Evolutionary conservation across 495 filamentous ascomycete species (phyloP), one percentile per base, ranked within the genome.

Genomic region (Penicillium bovifimosum): DNA sequence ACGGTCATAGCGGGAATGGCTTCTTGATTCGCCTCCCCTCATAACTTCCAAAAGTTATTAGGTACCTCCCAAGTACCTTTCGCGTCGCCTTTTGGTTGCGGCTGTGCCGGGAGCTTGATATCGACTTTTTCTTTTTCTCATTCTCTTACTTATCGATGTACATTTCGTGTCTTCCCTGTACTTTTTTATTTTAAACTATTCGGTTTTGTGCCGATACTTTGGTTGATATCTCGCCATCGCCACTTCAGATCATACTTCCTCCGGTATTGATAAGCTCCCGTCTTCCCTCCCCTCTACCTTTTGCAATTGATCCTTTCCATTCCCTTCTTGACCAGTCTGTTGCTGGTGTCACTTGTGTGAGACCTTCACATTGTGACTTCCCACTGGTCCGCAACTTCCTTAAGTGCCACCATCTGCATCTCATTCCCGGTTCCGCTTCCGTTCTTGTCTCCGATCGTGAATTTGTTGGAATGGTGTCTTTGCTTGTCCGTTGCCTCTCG

Each of bases 261-360:
- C 20, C 39, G 60, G 60, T 60, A 60, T 51, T 55, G 55, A 61
- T 61, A 54, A 56, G 52, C 50, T 58, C 44, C 41, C 51, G 55
- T 64, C 28, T 48, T 57, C 55, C 65, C 28, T 48, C 58, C 55
- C 59, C 34, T 40, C 43, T 52, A 52, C 27, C 51, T 54, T 62
- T 36, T 45, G 10, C 34, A 47, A 45, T 44, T 29, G 18, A 44
- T 32, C 33, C 33, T 49, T 24, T 35, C 52, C 44, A 47, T 62
- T 55, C 36, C 39, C 41, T 63, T 59, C 47, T 40, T n/a, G 14
- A 51, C 50, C 33, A 41, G 45, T 48, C 44, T 40, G 29, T 49
- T 46, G 47, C 45, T 38, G 52, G 64, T 68, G 59, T 62, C 39
- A 67, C 59, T 39, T 55, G 61, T 55, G 61, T 66, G 61, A 59